Conservation (phyloP, 257 asterid species). For the Nemophila menziesii region DNA sequence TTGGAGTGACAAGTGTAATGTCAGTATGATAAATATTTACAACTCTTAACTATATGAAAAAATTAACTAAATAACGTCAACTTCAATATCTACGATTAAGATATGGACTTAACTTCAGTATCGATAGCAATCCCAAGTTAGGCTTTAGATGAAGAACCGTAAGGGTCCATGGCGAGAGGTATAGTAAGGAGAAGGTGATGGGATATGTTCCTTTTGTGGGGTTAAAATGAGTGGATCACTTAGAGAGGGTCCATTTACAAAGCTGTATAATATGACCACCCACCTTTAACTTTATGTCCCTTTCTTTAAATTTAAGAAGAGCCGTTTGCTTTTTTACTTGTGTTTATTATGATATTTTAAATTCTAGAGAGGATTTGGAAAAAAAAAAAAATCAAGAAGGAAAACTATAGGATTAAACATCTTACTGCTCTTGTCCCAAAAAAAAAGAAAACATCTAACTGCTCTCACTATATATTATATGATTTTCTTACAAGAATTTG, state of each 20-base stretch:
- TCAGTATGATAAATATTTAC: constrained; percentile 3
- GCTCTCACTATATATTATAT: too few relatives aligned
- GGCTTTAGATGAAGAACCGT: constrained; percentile 38
- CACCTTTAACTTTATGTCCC: constrained; percentile 41
- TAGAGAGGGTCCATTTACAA: constrained; percentile 35
- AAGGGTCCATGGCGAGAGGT: constrained; percentile 30
- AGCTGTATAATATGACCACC: constrained; percentile 34
- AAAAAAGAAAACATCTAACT: too few relatives aligned
- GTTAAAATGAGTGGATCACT: constrained; percentile 21
- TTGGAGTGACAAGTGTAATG: constrained; percentile 14
- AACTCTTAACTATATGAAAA: too few relatives aligned
- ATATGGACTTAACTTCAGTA: too few relatives aligned
- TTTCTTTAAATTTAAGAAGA: constrained; percentile 48
- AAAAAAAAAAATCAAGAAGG: constrained; percentile 14
- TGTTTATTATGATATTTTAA: constrained; percentile 30
- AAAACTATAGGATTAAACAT: too few relatives aligned
- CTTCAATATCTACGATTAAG: too few relatives aligned
- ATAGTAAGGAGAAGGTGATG: constrained; percentile 33
- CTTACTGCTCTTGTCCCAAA: too few relatives aligned
- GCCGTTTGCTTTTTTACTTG: constrained; percentile 22
- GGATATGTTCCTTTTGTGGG: constrained; percentile 36
- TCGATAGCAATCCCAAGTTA: constrained; percentile 22
- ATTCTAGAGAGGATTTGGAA: constrained; percentile 13
- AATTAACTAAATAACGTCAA: not conserved
- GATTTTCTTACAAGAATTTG: too few relatives aligned